A percentile compares a stretch with the other conserved stretches of the same genome.
phyloP scores from a whole-genome alignment of 257 asterid species.

The Solanum ahanhuiri region DNA sequence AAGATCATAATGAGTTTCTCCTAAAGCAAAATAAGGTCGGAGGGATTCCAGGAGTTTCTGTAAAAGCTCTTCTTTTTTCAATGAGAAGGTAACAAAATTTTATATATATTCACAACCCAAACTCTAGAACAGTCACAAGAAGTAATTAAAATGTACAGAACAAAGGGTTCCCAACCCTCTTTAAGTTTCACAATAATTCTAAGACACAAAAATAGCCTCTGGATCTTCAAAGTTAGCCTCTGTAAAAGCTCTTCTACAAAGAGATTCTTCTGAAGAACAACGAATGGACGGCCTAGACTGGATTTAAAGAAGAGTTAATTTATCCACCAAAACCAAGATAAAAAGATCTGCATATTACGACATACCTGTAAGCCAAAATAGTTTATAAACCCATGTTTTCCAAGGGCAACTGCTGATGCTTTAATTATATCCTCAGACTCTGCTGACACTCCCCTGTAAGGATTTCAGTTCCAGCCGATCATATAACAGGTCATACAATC shows the following conservation, averaged over 20 bases:
- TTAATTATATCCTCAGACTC: constrained; percentile 62
- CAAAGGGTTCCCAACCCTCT: background rate
- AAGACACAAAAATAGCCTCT: background rate
- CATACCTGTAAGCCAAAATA: constrained; percentile 92
- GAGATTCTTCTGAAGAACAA: background rate
- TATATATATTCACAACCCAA: background rate
- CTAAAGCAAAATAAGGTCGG: background rate
- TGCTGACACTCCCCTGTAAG: constrained; percentile 62
- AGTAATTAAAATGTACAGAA: background rate
- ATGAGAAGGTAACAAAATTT: background rate
- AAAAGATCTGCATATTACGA: background rate
- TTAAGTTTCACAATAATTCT: background rate
- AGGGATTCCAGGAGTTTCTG: background rate
- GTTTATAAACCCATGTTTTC: constrained; percentile 74
- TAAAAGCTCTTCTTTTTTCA: background rate
- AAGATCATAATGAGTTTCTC: background rate
- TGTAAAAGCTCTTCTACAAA: background rate
- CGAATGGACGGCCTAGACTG: background rate
- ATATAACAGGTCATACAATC: background rate
- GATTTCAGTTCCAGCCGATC: background rate
- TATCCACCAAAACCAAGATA: background rate
- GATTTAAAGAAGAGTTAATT: background rate
- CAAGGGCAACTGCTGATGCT: constrained; percentile 66
- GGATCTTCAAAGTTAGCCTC: background rate
- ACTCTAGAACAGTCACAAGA: background rate